Conservation (phyloP, 371 early-diverging fungal genomes). For the Conidiobolus coronatus region DNA sequence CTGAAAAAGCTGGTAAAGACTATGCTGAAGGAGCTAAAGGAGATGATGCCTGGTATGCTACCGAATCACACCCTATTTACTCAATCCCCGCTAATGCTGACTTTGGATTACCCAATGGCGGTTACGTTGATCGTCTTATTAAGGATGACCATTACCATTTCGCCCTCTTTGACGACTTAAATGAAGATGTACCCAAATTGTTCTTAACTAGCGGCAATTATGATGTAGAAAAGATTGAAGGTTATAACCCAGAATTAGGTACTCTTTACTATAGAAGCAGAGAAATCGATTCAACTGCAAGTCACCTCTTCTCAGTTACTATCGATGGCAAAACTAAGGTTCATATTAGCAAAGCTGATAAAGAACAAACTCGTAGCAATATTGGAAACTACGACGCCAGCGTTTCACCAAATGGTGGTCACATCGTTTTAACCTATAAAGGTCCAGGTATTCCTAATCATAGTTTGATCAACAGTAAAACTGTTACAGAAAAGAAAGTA, state of each 20-base stretch:
- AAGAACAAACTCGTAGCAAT: neutral
- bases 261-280: neutral
- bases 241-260: neutral
- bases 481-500: neutral
- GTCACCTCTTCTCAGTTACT: constrained; percentile 12
- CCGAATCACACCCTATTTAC: constrained; percentile 1
- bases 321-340: constrained; percentile 15
- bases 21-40: neutral
- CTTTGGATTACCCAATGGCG: neutral
- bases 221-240: neutral
- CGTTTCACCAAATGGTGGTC: constrained; percentile 51
- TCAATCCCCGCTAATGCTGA: neutral
- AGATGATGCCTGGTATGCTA: constrained; percentile 2
- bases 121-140: neutral
- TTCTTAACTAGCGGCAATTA: neutral
- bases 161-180: neutral
- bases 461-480: constrained; percentile 5
- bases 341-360: constrained; percentile 15
- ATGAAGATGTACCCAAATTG: neutral
- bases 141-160: neutral
- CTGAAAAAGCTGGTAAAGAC: neutral
- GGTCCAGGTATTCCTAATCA: constrained; percentile 81
- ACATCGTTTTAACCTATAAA: constrained; percentile 46
- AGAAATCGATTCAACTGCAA: neutral
- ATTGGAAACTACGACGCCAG: constrained; percentile 22